Percentiles rank a stretch among this genome's conserved stretches.
phyloP scores from a whole-genome alignment of 2,329 filamentous ascomycete genomes.

The Teratosphaeria gauchensis region DNA sequence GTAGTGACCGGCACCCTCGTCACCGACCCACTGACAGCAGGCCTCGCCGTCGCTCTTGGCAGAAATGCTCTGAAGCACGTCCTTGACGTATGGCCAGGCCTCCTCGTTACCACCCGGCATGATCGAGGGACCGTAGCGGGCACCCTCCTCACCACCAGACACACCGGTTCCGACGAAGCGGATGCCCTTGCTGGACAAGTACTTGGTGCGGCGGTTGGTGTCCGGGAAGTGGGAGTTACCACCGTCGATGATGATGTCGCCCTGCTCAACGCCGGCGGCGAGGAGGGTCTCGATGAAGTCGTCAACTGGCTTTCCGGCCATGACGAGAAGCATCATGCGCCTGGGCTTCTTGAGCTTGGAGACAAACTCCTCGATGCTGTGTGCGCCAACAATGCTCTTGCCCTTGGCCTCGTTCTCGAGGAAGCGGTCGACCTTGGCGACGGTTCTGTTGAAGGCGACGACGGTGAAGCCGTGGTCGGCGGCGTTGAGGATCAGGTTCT shows the following conservation, averaged over 20 bases:
- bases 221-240: constrained; percentile 99
- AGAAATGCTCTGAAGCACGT: constrained; percentile 94
- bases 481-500: constrained; percentile 48
- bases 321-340: constrained; percentile 96
- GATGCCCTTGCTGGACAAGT: constrained; percentile 78
- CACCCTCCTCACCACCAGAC: constrained; percentile 98
- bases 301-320: constrained; percentile 95
- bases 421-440: constrained; percentile 83
- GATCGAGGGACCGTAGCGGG: constrained; percentile 89
- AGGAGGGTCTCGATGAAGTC: constrained; percentile 97
- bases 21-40: constrained; percentile 99
- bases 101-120: constrained; percentile 99
- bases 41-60: constrained; percentile 96
- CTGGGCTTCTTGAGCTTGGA: constrained; percentile 95
- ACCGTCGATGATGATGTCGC: constrained; percentile 98
- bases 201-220: constrained; percentile 92
- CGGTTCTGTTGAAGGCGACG: constrained; percentile 96
- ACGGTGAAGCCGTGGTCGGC: constrained; percentile 72
- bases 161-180: constrained; percentile 95
- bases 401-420: constrained; percentile 45
- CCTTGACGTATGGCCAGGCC: constrained; percentile 97
- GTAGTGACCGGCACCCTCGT: constrained; percentile 98
- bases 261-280: constrained; percentile 57
- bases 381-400: constrained; percentile 89
- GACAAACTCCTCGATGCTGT: constrained; percentile 89